phyloP scores from a whole-genome alignment of 768 basidiomycete genomes.

The Hericium erinaceus region DNA sequence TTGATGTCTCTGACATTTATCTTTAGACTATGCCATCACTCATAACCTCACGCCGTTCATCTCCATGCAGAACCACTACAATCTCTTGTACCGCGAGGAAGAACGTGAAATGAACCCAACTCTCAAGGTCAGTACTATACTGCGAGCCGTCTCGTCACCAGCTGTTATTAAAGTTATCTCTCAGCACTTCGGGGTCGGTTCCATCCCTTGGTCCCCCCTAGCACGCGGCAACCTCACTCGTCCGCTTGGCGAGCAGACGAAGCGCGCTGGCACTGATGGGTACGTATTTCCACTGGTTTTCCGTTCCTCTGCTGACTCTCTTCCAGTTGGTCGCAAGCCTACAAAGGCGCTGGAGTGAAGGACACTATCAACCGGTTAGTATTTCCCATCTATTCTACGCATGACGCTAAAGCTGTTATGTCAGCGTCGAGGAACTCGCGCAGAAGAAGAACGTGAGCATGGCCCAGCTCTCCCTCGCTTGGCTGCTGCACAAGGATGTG shows the following conservation, averaged over 20 bases:
- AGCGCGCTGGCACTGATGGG: slow-evolving; percentile 16
- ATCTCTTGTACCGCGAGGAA: slow-evolving; percentile 50
- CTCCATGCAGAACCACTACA: slow-evolving; percentile 39
- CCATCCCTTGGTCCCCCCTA: slow-evolving; percentile 31
- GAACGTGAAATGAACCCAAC: slow-evolving; percentile 48
- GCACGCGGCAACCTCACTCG: slow-evolving; percentile 24
- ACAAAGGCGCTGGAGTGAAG: not conserved
- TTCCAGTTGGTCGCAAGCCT: not conserved
- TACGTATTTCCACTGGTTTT: not conserved
- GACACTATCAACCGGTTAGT: not conserved
- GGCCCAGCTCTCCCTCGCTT: slow-evolving; percentile 33
- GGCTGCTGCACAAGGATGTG: slow-evolving; percentile 20
- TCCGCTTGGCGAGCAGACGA: slow-evolving; percentile 14
- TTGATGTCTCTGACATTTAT: not conserved
- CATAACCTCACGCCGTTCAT: slow-evolving; percentile 1
- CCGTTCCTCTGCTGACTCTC: not conserved
- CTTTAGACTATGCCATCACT: not conserved
- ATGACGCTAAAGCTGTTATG: too few species aligned
- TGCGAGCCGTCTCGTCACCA: not conserved
- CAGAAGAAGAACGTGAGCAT: slow-evolving; percentile 30
- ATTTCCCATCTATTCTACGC: not conserved
- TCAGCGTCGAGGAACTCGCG: slow-evolving; percentile 30
- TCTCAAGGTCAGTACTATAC: slow-evolving; percentile 20
- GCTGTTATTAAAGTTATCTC: not conserved
- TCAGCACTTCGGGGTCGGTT: slow-evolving; percentile 21